A percentile compares a stretch with the other conserved stretches of the same genome.
These are phyloP conservation scores for Sphagnum fallax DNA, from an alignment of 228 moss, liverwort and hornwort genomes.

Conservation along the genomic window DNA sequence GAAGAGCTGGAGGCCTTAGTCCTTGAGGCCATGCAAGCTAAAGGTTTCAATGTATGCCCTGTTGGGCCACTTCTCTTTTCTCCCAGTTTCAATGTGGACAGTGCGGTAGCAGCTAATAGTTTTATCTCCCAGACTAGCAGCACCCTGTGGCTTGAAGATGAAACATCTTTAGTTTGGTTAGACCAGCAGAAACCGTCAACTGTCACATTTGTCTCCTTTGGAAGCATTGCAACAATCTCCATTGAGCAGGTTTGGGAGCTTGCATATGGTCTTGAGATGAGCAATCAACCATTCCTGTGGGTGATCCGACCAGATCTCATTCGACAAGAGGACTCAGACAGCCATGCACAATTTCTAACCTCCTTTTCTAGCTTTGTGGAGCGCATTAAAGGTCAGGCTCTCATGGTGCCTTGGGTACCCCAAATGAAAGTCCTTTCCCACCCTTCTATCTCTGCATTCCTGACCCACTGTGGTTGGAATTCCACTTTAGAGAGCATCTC, in stretches of 20 bases:
- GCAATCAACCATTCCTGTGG: constrained; percentile 11
- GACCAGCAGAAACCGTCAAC: constrained; percentile 6
- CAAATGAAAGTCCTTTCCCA: constrained; percentile 4
- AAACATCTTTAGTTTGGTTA: constrained; percentile 7
- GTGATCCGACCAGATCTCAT: constrained; percentile 9
- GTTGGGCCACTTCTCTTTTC: constrained; percentile 25
- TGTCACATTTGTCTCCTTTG: constrained; percentile 9
- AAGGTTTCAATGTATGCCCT: constrained; percentile 10
- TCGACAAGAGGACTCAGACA: not conserved
- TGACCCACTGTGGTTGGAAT: constrained; percentile 16
- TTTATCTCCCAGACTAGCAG: constrained; percentile 3
- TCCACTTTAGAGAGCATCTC: constrained; percentile 14
- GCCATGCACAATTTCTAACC: not conserved
- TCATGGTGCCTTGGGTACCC: constrained; percentile 8
- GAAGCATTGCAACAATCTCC: constrained; percentile 9
- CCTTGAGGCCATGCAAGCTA: constrained; percentile 1
- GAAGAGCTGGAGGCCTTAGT: constrained; percentile 7
- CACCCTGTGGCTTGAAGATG: constrained; percentile 12
- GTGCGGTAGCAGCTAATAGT: not conserved
- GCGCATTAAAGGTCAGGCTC: constrained; percentile 5
- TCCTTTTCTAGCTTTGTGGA: constrained; percentile 7
- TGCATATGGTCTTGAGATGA: constrained; percentile 7
- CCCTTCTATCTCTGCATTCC: constrained; percentile 6
- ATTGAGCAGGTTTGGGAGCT: constrained; percentile 12
- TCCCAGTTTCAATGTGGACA: not conserved